Conservation (phyloP, 306 rosid genomes). For the Fagus crenata region DNA sequence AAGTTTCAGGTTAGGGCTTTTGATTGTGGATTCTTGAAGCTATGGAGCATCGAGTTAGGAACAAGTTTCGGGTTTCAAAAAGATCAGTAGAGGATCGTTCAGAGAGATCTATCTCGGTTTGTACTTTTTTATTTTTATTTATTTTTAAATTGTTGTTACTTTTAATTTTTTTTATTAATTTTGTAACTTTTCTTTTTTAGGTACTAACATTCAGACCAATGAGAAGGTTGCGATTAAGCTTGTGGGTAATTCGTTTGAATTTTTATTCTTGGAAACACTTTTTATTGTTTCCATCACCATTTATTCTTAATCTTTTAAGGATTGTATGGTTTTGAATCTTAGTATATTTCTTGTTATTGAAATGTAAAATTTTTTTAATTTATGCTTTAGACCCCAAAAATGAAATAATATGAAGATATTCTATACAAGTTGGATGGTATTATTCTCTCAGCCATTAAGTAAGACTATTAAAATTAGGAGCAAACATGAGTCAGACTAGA, state of each 20-base stretch:
- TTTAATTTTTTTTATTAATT: neutral
- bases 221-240: slow-evolving; percentile 98
- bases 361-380: too few relatives aligned
- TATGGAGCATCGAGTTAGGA: slow-evolving; percentile 94
- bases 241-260: slow-evolving; percentile 49
- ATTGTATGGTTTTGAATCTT: too few relatives aligned
- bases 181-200: slow-evolving; percentile 34
- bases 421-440: too few relatives aligned
- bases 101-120: slow-evolving; percentile 97
- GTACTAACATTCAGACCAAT: slow-evolving; percentile 90
- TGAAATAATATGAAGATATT: too few relatives aligned
- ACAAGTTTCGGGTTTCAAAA: slow-evolving; percentile 85
- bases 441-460: too few relatives aligned
- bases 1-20: too few relatives aligned
- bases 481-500: too few relatives aligned
- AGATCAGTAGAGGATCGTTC: slow-evolving; percentile 97
- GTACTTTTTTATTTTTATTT: slow-evolving; percentile 15
- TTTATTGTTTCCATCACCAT: too few relatives aligned
- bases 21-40: slow-evolving; percentile 34
- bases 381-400: too few relatives aligned
- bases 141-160: neutral
- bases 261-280: neutral
- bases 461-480: too few relatives aligned
- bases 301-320: too few relatives aligned
- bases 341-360: too few relatives aligned